These are phyloP conservation scores for Hypoxylon sp. DNA, from an alignment of 2,329 filamentous ascomycete species.

Conservation along the genomic window DNA sequence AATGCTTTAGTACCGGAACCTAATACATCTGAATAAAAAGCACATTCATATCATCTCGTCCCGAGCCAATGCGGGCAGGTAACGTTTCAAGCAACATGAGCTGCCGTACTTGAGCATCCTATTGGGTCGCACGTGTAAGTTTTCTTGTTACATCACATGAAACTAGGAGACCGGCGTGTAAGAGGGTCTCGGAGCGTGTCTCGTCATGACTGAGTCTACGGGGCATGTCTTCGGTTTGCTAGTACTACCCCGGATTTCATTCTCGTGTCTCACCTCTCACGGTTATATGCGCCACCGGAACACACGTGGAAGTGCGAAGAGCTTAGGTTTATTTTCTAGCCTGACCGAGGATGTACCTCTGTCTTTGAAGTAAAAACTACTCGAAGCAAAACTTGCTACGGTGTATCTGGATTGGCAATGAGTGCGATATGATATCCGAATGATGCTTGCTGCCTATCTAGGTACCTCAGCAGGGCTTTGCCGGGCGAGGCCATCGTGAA, in stretches of 20 bases:
- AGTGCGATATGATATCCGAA: not conserved
- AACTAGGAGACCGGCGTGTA: constrained; percentile 6
- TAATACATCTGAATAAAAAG: constrained; percentile 34
- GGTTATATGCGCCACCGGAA: not conserved
- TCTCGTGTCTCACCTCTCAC: not conserved
- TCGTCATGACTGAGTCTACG: not conserved
- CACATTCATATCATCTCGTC: constrained; percentile 18
- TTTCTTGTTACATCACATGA: constrained; percentile 28
- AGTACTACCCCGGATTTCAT: not conserved
- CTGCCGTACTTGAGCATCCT: not conserved
- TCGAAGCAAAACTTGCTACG: not conserved
- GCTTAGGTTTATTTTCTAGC: not conserved
- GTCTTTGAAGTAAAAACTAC: not conserved
- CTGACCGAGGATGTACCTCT: not conserved
- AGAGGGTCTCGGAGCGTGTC: constrained; percentile 5
- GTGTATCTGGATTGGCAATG: not conserved
- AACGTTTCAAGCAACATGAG: constrained; percentile 23
- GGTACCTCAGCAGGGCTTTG: not conserved
- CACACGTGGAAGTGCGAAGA: not conserved
- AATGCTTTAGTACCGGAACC: constrained; percentile 21
- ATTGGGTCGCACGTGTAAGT: constrained; percentile 22
- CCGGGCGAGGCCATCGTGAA: no score
- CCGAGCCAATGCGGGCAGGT: not conserved
- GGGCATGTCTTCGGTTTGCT: not conserved
- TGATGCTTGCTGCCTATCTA: not conserved